Evolutionary conservation across 371 early-diverging fungal genomes (phyloP), one percentile per base, ranked within the genome.

Genomic region (Apophysomyces ossiformis): DNA sequence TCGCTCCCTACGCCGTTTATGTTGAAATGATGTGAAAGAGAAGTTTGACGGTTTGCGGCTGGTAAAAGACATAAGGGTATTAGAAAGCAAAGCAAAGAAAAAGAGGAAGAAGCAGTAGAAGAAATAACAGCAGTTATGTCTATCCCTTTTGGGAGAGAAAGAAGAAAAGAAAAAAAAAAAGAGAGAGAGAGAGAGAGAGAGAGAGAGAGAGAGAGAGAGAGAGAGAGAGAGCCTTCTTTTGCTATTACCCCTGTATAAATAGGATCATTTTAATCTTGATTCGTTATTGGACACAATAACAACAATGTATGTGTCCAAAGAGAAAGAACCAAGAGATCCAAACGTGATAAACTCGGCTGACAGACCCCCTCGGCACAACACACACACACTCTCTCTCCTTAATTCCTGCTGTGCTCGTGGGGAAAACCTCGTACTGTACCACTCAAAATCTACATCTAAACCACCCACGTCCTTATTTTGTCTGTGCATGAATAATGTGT

Each of bases 1-100:
- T 37, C 67, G 67, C n/a, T 66, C 39, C 13, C 66, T 45, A 36
- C 60, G 61, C 41, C 66, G 60, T 21, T 26, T n/a, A 7, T 26
- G 54, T 6, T 21, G 54, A 50, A 50, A 50, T 21, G 54, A 50
- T 18, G 18, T 32, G 21, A 50, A 50, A 18, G 54, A 50, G 11
- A 21, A 50, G 2, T 21, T 21, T 7, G 54, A 50, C 21, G 21
- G 21, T 50, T 50, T 50, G 9, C 54, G 54, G 21, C 54, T 50
- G 54, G 16, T 50, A 50, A 50, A 50, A 32, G 54, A 50, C 54
- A 50, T 50, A 50, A 50, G 21, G 16, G 13, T n/a, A 45, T 12
- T 43, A 15, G 1, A 50, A 50, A 5, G 21, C 5, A 21, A 21
- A 50, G 21, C 9, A 50, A 50, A 50, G 21, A 50, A 21, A 50